A percentile compares a stretch with the other conserved stretches of the same genome.
Conservation (phyloP, 78 protist species). For the Dictyostelium capitatum region DNA sequence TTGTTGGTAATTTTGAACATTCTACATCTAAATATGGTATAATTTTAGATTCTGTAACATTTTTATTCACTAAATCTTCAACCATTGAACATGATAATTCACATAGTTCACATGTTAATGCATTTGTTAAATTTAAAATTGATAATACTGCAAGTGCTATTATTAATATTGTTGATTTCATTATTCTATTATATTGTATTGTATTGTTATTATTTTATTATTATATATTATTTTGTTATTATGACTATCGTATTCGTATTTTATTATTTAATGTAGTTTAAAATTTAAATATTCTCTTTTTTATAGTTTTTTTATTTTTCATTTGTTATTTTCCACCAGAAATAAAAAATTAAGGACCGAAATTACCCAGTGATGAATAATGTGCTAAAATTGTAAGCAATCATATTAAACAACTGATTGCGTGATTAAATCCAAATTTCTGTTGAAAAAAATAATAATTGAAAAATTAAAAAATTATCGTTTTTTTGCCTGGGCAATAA, state of each 20-base stretch:
- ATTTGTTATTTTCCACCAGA: too few relatives aligned
- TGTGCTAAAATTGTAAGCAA: too few relatives aligned
- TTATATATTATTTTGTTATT: too few relatives aligned
- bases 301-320: neutral
- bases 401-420: too few relatives aligned
- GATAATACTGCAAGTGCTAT: neutral
- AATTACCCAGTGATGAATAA: too few relatives aligned
- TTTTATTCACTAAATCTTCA: conserved; percentile 16
- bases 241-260: too few relatives aligned
- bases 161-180: neutral
- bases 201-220: neutral
- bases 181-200: neutral
- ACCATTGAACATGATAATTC: neutral
- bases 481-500: too few relatives aligned
- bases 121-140: neutral
- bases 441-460: too few relatives aligned
- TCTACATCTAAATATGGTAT: neutral
- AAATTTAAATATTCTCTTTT: neutral
- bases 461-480: too few relatives aligned
- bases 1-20: neutral
- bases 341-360: neutral
- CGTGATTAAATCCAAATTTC: too few relatives aligned
- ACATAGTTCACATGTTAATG: neutral
- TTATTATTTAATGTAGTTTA: too few relatives aligned
- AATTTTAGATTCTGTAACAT: neutral